A percentile compares a stretch with the other conserved stretches of the same genome.
These are phyloP conservation scores for Rhypophila decipiens DNA, from an alignment of 495 filamentous ascomycete species.

Conservation along the genomic window DNA sequence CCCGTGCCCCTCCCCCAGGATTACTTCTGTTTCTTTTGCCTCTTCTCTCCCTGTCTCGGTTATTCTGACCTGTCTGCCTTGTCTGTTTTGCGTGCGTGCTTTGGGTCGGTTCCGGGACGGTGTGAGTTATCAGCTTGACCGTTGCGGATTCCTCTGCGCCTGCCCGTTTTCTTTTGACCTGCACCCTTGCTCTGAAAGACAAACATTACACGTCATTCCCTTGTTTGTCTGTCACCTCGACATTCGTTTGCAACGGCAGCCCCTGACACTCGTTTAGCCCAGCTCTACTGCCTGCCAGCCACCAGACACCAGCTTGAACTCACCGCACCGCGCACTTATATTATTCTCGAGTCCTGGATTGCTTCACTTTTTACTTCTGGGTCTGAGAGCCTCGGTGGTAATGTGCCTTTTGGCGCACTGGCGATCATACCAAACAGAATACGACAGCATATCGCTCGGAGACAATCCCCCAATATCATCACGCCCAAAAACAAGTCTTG, in stretches of 20 bases:
- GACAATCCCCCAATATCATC: constrained; percentile 1
- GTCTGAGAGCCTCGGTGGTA: constrained; percentile 4
- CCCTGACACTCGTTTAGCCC: neutral
- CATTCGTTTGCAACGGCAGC: constrained; percentile 7
- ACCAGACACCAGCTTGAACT: no score
- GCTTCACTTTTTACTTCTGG: constrained; percentile 1
- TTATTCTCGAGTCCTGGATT: neutral
- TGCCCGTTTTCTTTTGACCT: neutral
- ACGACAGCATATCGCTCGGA: neutral
- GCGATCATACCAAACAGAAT: constrained; percentile 3
- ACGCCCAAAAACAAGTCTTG: no score
- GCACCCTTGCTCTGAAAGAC: neutral
- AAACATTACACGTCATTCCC: neutral
- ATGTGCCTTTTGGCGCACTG: constrained; percentile 14
- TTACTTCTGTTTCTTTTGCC: no score
- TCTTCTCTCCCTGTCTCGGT: constrained; percentile 3
- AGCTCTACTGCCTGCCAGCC: no score
- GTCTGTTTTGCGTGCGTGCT: neutral
- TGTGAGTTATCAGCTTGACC: neutral
- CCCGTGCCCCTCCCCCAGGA: constrained; percentile 15
- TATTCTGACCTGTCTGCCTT: neutral
- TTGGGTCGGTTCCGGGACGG: neutral
- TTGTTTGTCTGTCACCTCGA: constrained; percentile 12
- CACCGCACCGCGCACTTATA: no score
- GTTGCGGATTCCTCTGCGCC: neutral